Evolutionary conservation across 305 asterid genomes (phyloP).

Genomic region (Vinca major): DNA sequence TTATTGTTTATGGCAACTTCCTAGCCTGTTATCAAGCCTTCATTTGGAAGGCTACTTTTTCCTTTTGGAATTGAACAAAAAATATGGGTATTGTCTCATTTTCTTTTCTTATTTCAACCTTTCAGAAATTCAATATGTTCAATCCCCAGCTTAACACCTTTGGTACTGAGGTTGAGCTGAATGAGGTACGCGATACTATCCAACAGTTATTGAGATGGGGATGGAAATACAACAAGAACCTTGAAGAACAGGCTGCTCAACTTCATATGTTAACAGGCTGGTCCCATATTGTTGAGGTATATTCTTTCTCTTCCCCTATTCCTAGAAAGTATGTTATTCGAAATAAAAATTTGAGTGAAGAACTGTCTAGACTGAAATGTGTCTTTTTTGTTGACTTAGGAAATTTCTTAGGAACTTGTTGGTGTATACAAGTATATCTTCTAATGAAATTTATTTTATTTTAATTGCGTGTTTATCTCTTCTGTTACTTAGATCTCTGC

Average conservation of each 20-base stretch:
- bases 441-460: neutral
- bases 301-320: neutral
- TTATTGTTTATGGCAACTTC: too few species aligned
- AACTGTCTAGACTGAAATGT: neutral
- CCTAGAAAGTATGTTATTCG: neutral
- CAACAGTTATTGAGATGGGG: conserved; percentile 90
- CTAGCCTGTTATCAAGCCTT: neutral
- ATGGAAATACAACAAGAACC: conserved; percentile 87
- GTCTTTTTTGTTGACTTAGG: neutral
- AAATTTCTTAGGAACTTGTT: neutral
- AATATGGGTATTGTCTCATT: neutral
- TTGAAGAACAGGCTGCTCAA: conserved; percentile 97
- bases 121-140: conserved; percentile 55
- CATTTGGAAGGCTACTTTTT: neutral
- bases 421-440: neutral
- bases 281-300: conserved; percentile 96
- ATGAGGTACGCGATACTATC: conserved; percentile 64
- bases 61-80: neutral
- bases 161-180: conserved; percentile 70
- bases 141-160: conserved; percentile 54
- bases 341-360: neutral
- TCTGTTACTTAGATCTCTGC: conserved; percentile 49
- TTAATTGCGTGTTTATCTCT: conserved; percentile 15
- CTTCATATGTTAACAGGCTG: conserved; percentile 93
- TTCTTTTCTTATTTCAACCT: conserved; percentile 7